Conservation (phyloP, 768 basidiomycete species). For the Termitomyces titanicus region DNA sequence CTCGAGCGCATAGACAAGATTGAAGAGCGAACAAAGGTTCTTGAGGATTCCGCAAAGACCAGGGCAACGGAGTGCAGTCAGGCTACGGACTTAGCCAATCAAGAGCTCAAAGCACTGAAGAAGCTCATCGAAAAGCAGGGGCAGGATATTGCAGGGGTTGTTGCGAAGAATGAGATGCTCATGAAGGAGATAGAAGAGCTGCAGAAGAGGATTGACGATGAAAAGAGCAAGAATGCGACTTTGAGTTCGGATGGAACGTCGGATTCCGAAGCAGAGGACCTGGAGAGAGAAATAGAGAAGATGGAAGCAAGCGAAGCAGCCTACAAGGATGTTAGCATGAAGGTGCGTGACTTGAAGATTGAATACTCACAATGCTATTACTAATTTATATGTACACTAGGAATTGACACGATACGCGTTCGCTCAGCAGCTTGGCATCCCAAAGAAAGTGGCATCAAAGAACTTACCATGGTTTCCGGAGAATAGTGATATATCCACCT, state of each 20-base stretch:
- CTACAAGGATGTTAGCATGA: neutral
- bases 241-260: neutral
- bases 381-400: neutral
- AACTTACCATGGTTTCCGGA: conserved; percentile 8
- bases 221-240: neutral
- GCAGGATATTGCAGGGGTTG: neutral
- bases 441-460: neutral
- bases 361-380: neutral
- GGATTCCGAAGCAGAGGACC: neutral
- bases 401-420: neutral
- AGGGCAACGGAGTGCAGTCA: neutral
- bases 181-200: neutral
- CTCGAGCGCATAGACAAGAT: neutral
- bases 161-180: no score
- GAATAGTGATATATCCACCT: neutral
- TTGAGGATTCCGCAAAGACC: neutral
- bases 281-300: neutral
- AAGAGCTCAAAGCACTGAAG: neutral
- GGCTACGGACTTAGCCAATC: neutral
- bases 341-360: neutral
- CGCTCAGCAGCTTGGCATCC: neutral
- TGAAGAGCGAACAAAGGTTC: neutral
- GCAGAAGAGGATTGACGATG: neutral
- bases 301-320: neutral
- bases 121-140: neutral